phyloP scores from a whole-genome alignment of 176 grass and related monocot genomes.

The bread wheat (Triticum aestivum) region DNA sequence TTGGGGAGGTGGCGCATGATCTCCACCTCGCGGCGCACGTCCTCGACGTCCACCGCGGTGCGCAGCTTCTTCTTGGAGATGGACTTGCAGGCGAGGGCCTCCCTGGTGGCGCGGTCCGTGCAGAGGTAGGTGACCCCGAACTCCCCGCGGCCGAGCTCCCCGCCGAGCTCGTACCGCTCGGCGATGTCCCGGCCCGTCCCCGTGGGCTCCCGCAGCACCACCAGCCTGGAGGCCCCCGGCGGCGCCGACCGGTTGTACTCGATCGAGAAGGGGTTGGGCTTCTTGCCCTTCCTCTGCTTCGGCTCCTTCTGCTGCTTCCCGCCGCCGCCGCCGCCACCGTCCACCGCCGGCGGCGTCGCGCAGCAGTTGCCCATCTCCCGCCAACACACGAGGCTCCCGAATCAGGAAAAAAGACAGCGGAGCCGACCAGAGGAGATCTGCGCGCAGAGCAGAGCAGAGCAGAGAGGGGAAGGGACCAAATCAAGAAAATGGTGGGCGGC shows the following conservation, averaged over 20 bases:
- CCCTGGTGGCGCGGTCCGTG: constrained; percentile 50
- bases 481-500: constrained; percentile 34
- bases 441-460: neutral
- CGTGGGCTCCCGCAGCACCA: constrained; percentile 52
- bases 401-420: constrained; percentile 11
- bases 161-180: constrained; percentile 70
- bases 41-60: constrained; percentile 74
- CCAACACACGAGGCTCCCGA: constrained; percentile 20
- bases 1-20: constrained; percentile 73
- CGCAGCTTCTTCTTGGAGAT: constrained; percentile 96
- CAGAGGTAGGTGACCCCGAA: constrained; percentile 94
- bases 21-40: constrained; percentile 80
- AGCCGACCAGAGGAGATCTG: constrained; percentile 31
- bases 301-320: constrained; percentile 30
- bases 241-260: constrained; percentile 69
- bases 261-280: constrained; percentile 77
- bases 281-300: constrained; percentile 70
- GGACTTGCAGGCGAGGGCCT: constrained; percentile 71
- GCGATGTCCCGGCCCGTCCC: constrained; percentile 60
- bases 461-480: neutral
- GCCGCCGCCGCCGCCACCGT: neutral
- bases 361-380: constrained; percentile 82
- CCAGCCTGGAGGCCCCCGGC: constrained; percentile 20
- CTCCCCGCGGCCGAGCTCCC: constrained; percentile 82
- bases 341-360: constrained; percentile 25